These are phyloP conservation scores for Claviceps sp. DNA, from an alignment of 2,329 filamentous ascomycete species.

Conservation along the genomic window DNA sequence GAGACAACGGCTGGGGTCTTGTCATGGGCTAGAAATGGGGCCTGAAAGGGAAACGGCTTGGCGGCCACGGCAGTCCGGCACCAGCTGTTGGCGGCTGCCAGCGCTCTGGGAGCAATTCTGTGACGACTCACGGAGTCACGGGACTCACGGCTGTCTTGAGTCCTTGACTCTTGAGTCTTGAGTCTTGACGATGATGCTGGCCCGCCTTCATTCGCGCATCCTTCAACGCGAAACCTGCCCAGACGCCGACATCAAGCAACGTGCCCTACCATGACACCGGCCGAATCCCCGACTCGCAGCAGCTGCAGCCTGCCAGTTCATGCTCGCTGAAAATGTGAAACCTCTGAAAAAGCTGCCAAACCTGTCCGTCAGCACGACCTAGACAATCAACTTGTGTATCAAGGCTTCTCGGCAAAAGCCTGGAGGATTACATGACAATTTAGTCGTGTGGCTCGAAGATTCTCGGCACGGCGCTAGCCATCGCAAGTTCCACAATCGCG, in stretches of 20 bases:
- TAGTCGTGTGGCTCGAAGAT: background rate
- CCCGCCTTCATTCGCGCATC: too few relatives aligned
- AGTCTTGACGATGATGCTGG: too few relatives aligned
- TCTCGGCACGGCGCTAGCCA: background rate
- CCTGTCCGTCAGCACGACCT: background rate
- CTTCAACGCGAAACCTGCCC: too few relatives aligned
- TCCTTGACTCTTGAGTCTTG: too few relatives aligned
- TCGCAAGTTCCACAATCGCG: background rate
- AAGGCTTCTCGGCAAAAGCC: background rate
- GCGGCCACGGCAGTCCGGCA: constrained; percentile 1
- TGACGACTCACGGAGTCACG: too few relatives aligned
- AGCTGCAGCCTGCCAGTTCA: too few relatives aligned
- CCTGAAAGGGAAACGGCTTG: background rate
- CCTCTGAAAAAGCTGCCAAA: too few relatives aligned
- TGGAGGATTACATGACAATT: background rate
- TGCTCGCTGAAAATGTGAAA: too few relatives aligned
- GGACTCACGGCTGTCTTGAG: too few relatives aligned
- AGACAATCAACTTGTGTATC: background rate
- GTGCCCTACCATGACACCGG: too few relatives aligned
- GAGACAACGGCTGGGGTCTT: background rate
- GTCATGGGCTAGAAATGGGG: background rate
- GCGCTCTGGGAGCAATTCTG: background rate
- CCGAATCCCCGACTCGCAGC: too few relatives aligned
- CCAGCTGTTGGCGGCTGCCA: background rate
- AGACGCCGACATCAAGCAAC: too few relatives aligned